phyloP scores from a whole-genome alignment of 208 protist genomes.

The Trypanosoma platydactyli region DNA sequence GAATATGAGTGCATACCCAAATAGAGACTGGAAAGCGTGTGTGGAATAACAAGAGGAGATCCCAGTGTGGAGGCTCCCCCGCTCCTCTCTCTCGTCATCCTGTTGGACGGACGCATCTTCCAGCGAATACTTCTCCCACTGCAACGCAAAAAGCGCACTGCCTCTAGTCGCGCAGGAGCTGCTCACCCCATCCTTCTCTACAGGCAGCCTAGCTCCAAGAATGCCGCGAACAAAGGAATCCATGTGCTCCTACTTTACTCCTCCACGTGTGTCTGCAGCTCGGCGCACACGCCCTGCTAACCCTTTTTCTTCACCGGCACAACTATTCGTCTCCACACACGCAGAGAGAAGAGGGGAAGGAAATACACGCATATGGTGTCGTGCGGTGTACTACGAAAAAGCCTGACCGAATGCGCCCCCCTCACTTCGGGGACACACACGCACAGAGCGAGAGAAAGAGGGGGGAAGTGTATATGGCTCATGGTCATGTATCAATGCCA shows the following conservation, averaged over 20 bases:
- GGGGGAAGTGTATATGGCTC: too few relatives aligned
- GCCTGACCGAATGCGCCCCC: too few relatives aligned
- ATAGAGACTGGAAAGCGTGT: conserved; percentile 16
- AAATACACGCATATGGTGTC: too few relatives aligned
- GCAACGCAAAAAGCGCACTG: neutral
- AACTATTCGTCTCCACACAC: too few relatives aligned
- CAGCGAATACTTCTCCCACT: neutral
- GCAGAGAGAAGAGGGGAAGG: too few relatives aligned
- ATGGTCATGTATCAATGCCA: too few relatives aligned
- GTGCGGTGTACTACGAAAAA: too few relatives aligned
- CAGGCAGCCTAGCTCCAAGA: neutral
- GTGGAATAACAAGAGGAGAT: neutral
- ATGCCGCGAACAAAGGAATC: conserved; percentile 30
- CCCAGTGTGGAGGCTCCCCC: neutral
- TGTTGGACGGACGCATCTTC: neutral
- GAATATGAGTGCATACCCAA: conserved; percentile 35
- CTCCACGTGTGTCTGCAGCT: neutral
- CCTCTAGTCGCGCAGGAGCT: too few relatives aligned
- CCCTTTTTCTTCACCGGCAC: neutral
- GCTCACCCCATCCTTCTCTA: neutral
- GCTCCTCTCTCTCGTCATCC: neutral
- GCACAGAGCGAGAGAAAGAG: too few relatives aligned
- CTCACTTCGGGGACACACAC: too few relatives aligned
- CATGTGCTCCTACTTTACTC: neutral
- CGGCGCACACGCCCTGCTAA: too few relatives aligned